Evolutionary conservation across 768 basidiomycete species (phyloP), one percentile per base, ranked within the genome.

Genomic region (Mycena kentingensis): DNA sequence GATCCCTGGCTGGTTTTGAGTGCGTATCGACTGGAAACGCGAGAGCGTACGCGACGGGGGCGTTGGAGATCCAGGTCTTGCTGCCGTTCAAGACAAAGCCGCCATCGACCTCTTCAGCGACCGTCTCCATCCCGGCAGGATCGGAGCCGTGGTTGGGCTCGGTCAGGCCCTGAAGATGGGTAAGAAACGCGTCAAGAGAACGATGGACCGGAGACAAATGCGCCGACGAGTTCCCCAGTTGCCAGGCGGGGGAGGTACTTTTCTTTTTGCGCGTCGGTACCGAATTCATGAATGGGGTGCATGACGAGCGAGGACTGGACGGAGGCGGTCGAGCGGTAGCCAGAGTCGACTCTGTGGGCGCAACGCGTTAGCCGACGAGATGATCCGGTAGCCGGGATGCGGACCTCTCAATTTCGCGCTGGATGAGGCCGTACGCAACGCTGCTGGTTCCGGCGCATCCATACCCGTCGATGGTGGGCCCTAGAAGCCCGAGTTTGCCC

Each of bases 101-200:
- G 12, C 93, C 92, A 48, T 88, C 87, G 0, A 78, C 77, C 67
- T 97, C 92, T 55, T 83, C 83, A 11, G 93, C 96, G 24, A 80
- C 86, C 1, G 96, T 97, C 64, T 95, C 91, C 96, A 98, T 98
- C n/a, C 87, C 85, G n/a, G 86, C 87, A 15, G 95, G 95, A 63
- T 98, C 96, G 2, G 95, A 98, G 21, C 96, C 96, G 65, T 97
- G 93, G 61, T 98, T 93, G 0, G 96, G 92, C 71, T 98, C 96
- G 0, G 96, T 98, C 36, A 98, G 73, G 25, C 95, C 94, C 94
- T 96, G 52, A 27, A 32, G 27, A 36, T 49, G 36, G 46, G 51
- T 36, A 47, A 18, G 15, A 3, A 12, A 36, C 54, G 37, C 29
- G 41, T 18, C 13, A 18, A 55, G 35, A 45, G 22, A 27, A 22